These are phyloP conservation scores for Chlamydomonas eustigma DNA, from an alignment of 139 green algal species.

Conservation along the genomic window DNA sequence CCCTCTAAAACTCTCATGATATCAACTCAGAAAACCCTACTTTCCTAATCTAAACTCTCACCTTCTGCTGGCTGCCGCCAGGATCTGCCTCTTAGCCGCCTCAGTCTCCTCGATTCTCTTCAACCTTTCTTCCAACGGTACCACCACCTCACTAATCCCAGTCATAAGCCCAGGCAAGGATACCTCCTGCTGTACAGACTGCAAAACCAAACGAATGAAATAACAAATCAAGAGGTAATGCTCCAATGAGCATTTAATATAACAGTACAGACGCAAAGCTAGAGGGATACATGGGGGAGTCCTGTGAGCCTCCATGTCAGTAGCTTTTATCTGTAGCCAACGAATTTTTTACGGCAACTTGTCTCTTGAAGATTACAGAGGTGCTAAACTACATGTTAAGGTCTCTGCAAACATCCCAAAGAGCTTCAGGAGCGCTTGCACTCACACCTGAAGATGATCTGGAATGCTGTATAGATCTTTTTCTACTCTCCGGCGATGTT, in stretches of 20 bases:
- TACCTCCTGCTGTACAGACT: constrained; percentile 25
- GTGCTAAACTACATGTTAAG: too few relatives aligned
- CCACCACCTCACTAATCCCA: constrained; percentile 72
- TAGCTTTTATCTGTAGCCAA: too few relatives aligned
- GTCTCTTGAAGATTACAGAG: too few relatives aligned
- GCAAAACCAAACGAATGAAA: too few relatives aligned
- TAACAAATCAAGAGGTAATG: too few relatives aligned
- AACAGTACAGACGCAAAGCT: too few relatives aligned
- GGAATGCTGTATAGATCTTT: constrained; percentile 59
- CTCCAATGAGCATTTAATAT: too few relatives aligned
- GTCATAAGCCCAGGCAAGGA: constrained; percentile 53
- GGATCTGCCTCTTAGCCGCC: constrained; percentile 62
- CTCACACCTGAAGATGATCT: constrained; percentile 50
- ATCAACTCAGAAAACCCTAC: neutral
- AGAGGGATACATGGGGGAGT: too few relatives aligned
- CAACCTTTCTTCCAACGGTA: constrained; percentile 67
- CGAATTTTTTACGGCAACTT: too few relatives aligned
- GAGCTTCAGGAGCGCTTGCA: too few relatives aligned
- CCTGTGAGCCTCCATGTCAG: neutral
- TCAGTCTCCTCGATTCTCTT: constrained; percentile 85
- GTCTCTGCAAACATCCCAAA: too few relatives aligned
- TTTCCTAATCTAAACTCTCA: neutral
- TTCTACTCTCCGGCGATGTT: constrained; percentile 36
- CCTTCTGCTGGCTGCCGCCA: constrained; percentile 29
- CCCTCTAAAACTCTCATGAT: too few relatives aligned